These are phyloP conservation scores for Colletotrichum coccodes DNA, from an alignment of 2,329 filamentous ascomycete genomes.

Conservation along the genomic window DNA sequence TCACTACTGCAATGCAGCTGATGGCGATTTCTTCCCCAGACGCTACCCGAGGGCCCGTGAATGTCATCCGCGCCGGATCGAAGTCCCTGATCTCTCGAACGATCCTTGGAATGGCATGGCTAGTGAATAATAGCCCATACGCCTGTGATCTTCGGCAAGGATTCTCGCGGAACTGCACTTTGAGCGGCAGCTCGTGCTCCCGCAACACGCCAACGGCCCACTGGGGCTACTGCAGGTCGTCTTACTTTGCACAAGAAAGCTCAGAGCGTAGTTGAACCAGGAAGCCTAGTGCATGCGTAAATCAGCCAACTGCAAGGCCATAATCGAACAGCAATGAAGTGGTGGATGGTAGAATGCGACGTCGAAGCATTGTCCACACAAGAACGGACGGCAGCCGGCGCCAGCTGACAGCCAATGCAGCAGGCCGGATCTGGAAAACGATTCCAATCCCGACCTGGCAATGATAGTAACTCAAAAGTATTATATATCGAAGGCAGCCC, in stretches of 20 bases:
- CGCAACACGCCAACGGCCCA: slow-evolving; percentile 8
- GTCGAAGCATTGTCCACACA: not conserved
- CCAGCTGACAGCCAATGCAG: slow-evolving; percentile 14
- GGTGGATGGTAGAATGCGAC: not conserved
- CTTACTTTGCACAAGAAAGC: slow-evolving; percentile 1
- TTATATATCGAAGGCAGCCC: not conserved
- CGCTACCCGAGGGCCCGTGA: not conserved
- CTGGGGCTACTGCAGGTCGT: slow-evolving; percentile 27
- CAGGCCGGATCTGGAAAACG: not conserved
- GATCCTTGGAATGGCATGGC: not conserved
- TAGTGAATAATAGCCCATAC: slow-evolving; percentile 6
- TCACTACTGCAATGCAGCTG: not conserved
- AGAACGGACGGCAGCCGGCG: not conserved
- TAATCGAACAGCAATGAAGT: not conserved
- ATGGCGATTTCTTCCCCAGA: not conserved
- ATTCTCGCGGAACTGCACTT: slow-evolving; percentile 9
- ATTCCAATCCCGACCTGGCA: not conserved
- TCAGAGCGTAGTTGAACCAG: not conserved
- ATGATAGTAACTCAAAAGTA: not conserved
- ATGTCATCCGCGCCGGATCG: slow-evolving; percentile 13
- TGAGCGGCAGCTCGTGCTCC: slow-evolving; percentile 16
- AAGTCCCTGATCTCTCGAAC: slow-evolving; percentile 16
- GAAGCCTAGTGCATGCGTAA: slow-evolving; percentile 1
- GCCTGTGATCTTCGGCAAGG: slow-evolving; percentile 28
- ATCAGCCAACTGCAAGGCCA: not conserved